phyloP scores from a whole-genome alignment of 2,329 filamentous ascomycete genomes.

The Exophiala xenobiotica region DNA sequence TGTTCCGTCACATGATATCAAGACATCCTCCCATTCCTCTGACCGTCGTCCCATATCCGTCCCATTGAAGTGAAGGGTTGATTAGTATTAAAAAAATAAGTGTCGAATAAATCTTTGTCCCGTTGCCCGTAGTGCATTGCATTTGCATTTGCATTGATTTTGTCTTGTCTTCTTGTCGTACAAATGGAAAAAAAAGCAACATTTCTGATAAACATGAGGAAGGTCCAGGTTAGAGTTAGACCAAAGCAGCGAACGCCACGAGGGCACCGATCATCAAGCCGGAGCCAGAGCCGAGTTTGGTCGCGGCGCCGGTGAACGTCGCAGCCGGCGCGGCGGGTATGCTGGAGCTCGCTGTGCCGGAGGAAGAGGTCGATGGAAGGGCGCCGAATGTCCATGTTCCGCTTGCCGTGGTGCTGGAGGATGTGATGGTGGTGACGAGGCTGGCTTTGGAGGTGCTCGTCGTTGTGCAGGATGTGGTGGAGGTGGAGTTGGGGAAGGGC shows the following conservation, averaged over 20 bases:
- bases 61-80: no score
- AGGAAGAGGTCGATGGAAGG: neutral
- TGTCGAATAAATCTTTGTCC: no score
- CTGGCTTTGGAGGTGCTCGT: neutral
- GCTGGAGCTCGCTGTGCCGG: neutral
- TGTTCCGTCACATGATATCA: no score
- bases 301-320: slow-evolving; percentile 1
- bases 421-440: neutral
- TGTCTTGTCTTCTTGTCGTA: no score
- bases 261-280: neutral
- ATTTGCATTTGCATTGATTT: no score
- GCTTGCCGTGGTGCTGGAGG: neutral
- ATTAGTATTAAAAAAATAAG: no score
- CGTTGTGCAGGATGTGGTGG: neutral
- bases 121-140: no score
- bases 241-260: neutral
- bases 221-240: neutral
- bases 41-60: no score
- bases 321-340: neutral
- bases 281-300: neutral
- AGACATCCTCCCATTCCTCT: no score
- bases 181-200: no score
- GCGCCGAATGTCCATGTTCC: neutral
- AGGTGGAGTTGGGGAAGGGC: neutral
- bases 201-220: neutral